Evolutionary conservation across 441 rosid genomes (phyloP).

Genomic region (Arabidopsis lyrata): DNA sequence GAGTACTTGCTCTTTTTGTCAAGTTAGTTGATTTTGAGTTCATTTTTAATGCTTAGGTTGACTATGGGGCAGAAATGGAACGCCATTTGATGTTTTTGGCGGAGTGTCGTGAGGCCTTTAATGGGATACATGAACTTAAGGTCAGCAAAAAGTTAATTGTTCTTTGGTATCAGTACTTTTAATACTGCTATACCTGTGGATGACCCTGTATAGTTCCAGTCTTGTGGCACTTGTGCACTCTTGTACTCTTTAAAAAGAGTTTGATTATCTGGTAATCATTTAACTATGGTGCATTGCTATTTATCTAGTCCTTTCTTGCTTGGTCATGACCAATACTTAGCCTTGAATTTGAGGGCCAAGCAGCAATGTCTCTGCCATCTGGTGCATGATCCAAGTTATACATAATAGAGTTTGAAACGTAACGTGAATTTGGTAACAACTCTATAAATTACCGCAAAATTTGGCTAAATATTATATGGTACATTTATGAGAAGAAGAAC

Average conservation of each 20-base stretch:
- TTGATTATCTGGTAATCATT: slow-evolving; percentile 8
- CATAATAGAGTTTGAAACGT: slow-evolving; percentile 4
- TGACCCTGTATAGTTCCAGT: slow-evolving; percentile 20
- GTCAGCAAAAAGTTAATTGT: slow-evolving; percentile 48
- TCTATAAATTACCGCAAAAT: not conserved
- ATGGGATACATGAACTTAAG: slow-evolving; percentile 71
- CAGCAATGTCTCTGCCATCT: slow-evolving; percentile 1
- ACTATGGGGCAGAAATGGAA: slow-evolving; percentile 72
- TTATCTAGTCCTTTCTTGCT: slow-evolving; percentile 25
- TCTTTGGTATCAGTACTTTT: slow-evolving; percentile 25
- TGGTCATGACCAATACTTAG: not conserved
- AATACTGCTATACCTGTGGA: slow-evolving; percentile 24
- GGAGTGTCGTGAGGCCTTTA: slow-evolving; percentile 87
- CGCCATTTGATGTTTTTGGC: slow-evolving; percentile 75
- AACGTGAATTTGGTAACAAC: slow-evolving; percentile 4
- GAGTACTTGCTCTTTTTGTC: slow-evolving; percentile 33
- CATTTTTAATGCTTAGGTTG: slow-evolving; percentile 64
- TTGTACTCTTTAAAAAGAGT: slow-evolving; percentile 8
- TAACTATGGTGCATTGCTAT: not conserved
- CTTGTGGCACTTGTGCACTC: not conserved
- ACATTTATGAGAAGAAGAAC: not conserved
- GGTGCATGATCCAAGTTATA: not conserved
- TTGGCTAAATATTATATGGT: not conserved
- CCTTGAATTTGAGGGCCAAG: slow-evolving; percentile 19
- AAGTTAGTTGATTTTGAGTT: slow-evolving; percentile 33